Base-by-base conservation (phyloP, 768 basidiomycete genomes). In the Trametes punicea region DNA sequence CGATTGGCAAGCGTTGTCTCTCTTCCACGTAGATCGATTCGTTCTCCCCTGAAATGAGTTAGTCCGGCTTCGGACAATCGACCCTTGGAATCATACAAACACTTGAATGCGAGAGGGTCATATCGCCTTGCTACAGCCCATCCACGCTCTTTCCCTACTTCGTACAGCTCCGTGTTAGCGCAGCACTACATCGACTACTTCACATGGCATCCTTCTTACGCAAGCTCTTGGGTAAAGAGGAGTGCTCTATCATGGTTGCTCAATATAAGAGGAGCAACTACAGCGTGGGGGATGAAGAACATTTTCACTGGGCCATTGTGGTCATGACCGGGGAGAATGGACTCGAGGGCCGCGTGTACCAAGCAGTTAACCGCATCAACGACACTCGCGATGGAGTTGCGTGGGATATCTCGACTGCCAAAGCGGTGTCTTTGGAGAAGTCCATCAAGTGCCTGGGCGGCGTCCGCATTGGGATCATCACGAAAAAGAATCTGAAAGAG, bases 281-380 rank as follows among this genome's bases (percentile, higher is more conserved):
- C 29, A 51, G 57, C 2, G 36, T 47, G 11, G 57, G 57, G 7
- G 33, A 29, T 16, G 57, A 59, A 21, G 46, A 59, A 31, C 6
- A 59, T 9, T 51, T 59, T 2, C 51, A 59, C 51, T 59, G 57
- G 57, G 57, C 51, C 1, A n/a, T 59, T 39, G 29, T 48, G 11
- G 23, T 59, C 23, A 20, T 53, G n/a, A 46, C 34, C 4, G 29
- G 31, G 6, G 40, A 47, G 18, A n/a, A 34, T 16, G 34, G 26
- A n/a, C 16, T 47, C 21, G 13, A 23, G 2, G 57, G 57, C 11
- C 44, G 20, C 4, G 21, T 20, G 47, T 48, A 48, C 16, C 47
- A 48, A 13, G 47, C 46, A 4, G 26, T 18, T 27, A 46, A 29
- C 29, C 30, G 30, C 9, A 16, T 48, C 33, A 15, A 34, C 16